Evolutionary conservation across 2,329 filamentous ascomycete genomes (phyloP), one percentile per base, ranked within the genome.

Genomic region (Colletotrichum coccodes): DNA sequence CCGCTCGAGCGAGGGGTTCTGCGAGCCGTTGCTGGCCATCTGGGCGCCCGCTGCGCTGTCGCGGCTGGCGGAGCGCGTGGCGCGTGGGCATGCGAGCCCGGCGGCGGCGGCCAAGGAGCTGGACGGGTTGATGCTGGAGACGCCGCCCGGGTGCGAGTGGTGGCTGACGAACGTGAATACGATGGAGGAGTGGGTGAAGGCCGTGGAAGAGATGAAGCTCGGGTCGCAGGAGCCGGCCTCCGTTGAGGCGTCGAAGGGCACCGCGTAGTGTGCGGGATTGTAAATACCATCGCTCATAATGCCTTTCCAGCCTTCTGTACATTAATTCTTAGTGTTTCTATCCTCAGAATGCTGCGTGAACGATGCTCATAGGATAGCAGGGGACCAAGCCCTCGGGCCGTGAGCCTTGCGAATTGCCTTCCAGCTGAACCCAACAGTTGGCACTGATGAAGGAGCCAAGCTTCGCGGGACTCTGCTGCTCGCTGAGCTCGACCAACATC

Each of bases 1-100:
- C 64, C 65, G 71, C 2, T 78, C 79, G 36, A 58, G 32, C 0
- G 67, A 75, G 7, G 77, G 77, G 2, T 73, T 71, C 34, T 71
- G 70, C 54, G 78, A 82, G 72, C 80, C 80, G 4, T 70, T 81
- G 8, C 58, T 81, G n/a, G 76, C 71, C 1, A 73, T 81, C 4
- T 82, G 80, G 80, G 72, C 75, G 3, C 74, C 77, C 1, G 69
- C 75, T 23, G 78, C 78, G 0, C 64, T 81, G 38, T 38, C 60
- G 21, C 57, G 30, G 21, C 44, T 80, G 47, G 68, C 70, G 11
- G 50, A 73, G 65, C 54, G 65, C 14, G 60, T 65, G 0, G 54
- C 53, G 11, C 65, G 65, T 4, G 65, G 42, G 67, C 75, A 70
- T 61, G 46, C 53, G 56, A 70, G 63, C 8, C 38, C 60, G 9